Percentiles rank a stretch among this genome's conserved stretches.
These are phyloP conservation scores for Hypoxylon sp. DNA, from an alignment of 2,329 filamentous ascomycete genomes.

Conservation along the genomic window DNA sequence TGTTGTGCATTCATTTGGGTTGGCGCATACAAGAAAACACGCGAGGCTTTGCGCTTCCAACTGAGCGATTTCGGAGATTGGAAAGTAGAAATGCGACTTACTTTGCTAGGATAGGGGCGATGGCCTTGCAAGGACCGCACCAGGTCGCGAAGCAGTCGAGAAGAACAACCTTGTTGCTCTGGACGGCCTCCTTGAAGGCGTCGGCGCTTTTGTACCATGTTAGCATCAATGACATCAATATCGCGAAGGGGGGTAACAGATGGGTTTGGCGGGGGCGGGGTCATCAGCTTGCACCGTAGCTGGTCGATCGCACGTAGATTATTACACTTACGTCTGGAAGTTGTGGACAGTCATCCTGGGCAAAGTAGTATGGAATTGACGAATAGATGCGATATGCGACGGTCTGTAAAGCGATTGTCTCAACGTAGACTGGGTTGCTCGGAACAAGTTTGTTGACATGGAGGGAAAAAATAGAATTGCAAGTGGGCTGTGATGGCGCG, in stretches of 20 bases:
- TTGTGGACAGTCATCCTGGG: slow-evolving; percentile 56
- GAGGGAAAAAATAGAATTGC: slow-evolving; percentile 23
- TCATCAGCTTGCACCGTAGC: not conserved
- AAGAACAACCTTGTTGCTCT: slow-evolving; percentile 68
- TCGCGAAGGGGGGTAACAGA: slow-evolving; percentile 2
- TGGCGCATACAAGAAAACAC: no score
- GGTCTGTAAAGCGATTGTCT: slow-evolving; percentile 37
- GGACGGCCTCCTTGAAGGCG: slow-evolving; percentile 43
- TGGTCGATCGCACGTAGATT: not conserved
- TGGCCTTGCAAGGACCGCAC: slow-evolving; percentile 96
- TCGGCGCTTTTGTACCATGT: slow-evolving; percentile 39
- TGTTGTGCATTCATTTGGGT: no score
- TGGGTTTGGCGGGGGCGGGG: slow-evolving; percentile 20
- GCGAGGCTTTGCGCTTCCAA: not conserved
- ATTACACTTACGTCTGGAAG: slow-evolving; percentile 48
- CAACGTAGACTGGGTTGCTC: slow-evolving; percentile 33
- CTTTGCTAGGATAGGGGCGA: slow-evolving; percentile 78
- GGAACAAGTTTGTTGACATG: slow-evolving; percentile 38
- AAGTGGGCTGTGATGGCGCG: slow-evolving; percentile 12
- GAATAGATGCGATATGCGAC: slow-evolving; percentile 34
- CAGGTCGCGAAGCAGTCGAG: slow-evolving; percentile 89
- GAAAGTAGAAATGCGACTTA: no score
- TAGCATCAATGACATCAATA: slow-evolving; percentile 15
- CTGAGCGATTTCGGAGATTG: slow-evolving; percentile 21
- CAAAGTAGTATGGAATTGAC: slow-evolving; percentile 50